phyloP scores from a whole-genome alignment of 23 red algal species.

The Gracilaria vermiculophylla region DNA sequence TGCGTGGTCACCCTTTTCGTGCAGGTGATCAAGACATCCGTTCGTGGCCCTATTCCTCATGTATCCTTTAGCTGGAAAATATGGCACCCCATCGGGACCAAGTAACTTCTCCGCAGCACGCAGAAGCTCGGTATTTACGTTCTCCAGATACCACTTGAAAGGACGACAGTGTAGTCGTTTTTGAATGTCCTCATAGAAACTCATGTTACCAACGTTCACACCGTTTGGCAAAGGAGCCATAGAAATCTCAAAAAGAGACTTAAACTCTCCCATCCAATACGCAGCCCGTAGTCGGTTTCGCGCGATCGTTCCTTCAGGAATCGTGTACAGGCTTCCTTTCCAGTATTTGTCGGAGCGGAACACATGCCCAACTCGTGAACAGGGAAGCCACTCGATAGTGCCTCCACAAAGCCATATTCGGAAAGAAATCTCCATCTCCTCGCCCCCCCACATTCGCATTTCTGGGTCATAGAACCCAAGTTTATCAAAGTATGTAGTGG shows the following conservation, averaged over 20 bases:
- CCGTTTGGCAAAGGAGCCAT: not conserved
- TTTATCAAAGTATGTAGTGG: slow-evolving; percentile 43
- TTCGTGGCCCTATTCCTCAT: slow-evolving; percentile 19
- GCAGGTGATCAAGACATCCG: slow-evolving; percentile 41
- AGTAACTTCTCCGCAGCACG: not conserved
- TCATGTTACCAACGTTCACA: slow-evolving; percentile 23
- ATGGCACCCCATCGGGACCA: not conserved
- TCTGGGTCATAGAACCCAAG: slow-evolving; percentile 65
- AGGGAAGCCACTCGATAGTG: slow-evolving; percentile 52
- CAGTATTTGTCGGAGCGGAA: slow-evolving; percentile 60
- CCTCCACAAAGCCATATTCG: slow-evolving; percentile 68
- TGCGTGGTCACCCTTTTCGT: slow-evolving; percentile 20
- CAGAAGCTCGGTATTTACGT: slow-evolving; percentile 42
- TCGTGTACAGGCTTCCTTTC: slow-evolving; percentile 64
- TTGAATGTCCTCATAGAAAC: slow-evolving; percentile 39
- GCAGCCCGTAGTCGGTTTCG: slow-evolving; percentile 40
- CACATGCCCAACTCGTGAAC: slow-evolving; percentile 65
- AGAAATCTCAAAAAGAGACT: not conserved
- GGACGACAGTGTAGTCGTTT: slow-evolving; percentile 39
- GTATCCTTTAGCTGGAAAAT: slow-evolving; percentile 32
- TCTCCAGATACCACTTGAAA: slow-evolving; percentile 55
- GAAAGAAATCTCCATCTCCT: slow-evolving; percentile 69
- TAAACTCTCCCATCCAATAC: slow-evolving; percentile 64
- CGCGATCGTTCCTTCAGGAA: slow-evolving; percentile 38
- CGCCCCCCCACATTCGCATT: slow-evolving; percentile 63